A percentile compares a stretch with the other conserved stretches of the same genome.
phyloP scores from a whole-genome alignment of 306 rosid species.

The Delonix regia region DNA sequence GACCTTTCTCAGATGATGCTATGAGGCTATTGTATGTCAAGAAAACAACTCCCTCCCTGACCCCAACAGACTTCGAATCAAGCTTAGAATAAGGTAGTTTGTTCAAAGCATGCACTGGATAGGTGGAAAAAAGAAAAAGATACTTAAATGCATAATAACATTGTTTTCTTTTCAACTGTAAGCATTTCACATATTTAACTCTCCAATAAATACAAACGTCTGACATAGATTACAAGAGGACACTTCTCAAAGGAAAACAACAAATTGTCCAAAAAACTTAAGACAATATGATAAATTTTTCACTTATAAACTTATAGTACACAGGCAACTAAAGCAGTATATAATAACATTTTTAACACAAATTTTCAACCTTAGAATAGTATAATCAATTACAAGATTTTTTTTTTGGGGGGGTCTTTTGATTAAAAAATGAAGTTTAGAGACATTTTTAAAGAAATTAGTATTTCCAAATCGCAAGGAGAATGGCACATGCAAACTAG shows the following conservation, averaged over 20 bases:
- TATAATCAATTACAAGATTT: not conserved
- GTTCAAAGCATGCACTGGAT: slow-evolving; percentile 97
- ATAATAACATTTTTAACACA: not conserved
- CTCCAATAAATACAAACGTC: slow-evolving; percentile 19
- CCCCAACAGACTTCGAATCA: slow-evolving; percentile 92
- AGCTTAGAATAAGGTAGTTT: slow-evolving; percentile 98
- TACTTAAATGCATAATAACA: slow-evolving; percentile 30
- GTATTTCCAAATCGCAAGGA: not conserved
- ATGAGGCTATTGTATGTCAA: slow-evolving; percentile 94
- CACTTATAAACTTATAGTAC: not conserved
- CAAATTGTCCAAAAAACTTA: slow-evolving; percentile 9
- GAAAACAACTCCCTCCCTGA: slow-evolving; percentile 94
- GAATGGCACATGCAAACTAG: not conserved
- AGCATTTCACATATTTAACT: slow-evolving; percentile 3
- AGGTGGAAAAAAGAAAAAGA: slow-evolving; percentile 17
- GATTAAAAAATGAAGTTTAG: not conserved
- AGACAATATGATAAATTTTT: not conserved
- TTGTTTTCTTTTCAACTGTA: not conserved
- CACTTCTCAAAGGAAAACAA: slow-evolving; percentile 21
- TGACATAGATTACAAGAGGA: slow-evolving; percentile 18
- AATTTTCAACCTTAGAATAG: not conserved
- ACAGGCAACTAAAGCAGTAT: not conserved
- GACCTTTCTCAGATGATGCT: slow-evolving; percentile 96
- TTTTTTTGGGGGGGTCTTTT: not conserved
- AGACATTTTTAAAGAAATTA: not conserved